Evolutionary conservation across 1,284 basidiomycete genomes (phyloP), one percentile per base, ranked within the genome.

Genomic region (Fomitopsis pinicola): DNA sequence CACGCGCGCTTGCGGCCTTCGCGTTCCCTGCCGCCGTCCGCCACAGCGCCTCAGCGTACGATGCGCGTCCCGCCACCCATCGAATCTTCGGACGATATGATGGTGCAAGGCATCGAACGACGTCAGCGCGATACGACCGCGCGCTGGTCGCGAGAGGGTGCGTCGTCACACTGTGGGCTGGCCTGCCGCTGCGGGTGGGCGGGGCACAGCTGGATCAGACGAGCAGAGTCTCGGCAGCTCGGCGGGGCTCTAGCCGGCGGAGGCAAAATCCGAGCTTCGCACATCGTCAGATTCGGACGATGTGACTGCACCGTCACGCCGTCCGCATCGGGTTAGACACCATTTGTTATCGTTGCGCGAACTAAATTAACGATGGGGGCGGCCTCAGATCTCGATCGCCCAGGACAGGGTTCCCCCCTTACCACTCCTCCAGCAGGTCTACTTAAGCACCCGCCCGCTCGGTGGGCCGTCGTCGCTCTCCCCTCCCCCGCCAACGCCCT

Each of bases 161-260:
- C 26, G 35, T 22, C 30, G 42, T 17, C 56, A 17, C 12, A 14
- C 19, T 12, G 33, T 19, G 58, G 8, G 14, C 48, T 38, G 58
- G 35, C 15, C 50, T 26, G 45, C 22, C 19, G 22, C 28, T 14
- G 26, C 12, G 40, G 42, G 35, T 12, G 45, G 42, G 48, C 55
- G 55, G 59, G 56, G 35, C 52, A 54, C 33, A 45, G 56, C 42
- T 46, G 42, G 56, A 58, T 46, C 44, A 36, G 56, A 35, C 52
- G 35, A 58, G 46, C 56, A 58, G 56, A 58, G 56, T 33, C 56
- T 54, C 52, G 52, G 52, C 52, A 54, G 52, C 52, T 5, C 36
- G n/a, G 52, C 42, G 9, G 28, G 6, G 26, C 22, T 45, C 42
- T 45, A 9, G 55, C 40, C 40, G 30, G 56, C 56, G 56, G 56